A percentile compares a stretch with the other conserved stretches of the same genome.
Conservation (phyloP, 2,329 filamentous ascomycete genomes). For the Ophiosphaerella narmari region DNA sequence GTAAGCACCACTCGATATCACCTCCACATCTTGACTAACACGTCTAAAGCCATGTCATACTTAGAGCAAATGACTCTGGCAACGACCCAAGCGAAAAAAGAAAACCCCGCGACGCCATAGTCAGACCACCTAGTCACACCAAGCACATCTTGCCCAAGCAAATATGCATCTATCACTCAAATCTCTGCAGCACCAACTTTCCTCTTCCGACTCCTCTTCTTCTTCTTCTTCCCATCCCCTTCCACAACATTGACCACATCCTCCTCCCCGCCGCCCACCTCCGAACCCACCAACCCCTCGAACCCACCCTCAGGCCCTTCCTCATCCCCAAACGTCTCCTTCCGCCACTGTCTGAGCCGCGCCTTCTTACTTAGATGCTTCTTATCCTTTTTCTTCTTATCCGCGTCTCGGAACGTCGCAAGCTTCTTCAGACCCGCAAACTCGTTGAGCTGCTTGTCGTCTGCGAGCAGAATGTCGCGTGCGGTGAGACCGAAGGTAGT, state of each 20-base stretch:
- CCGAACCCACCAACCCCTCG: conserved; percentile 23
- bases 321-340: conserved; percentile 67
- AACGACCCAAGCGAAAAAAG: no score
- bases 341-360: conserved; percentile 82
- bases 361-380: conserved; percentile 93
- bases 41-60: no score
- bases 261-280: not conserved
- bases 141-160: no score
- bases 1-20: no score
- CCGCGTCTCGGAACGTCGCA: conserved; percentile 81
- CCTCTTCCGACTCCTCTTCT: conserved; percentile 32
- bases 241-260: conserved; percentile 18
- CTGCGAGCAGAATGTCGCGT: conserved; percentile 87
- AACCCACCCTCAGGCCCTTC: conserved; percentile 56
- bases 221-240: conserved; percentile 29
- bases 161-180: not conserved
- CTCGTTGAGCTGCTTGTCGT: conserved; percentile 83
- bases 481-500: conserved; percentile 87
- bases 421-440: conserved; percentile 95
- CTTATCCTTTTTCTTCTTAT: conserved; percentile 87
- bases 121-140: no score
- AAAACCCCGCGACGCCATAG: no score
- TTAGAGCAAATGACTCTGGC: no score
- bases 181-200: conserved; percentile 15
- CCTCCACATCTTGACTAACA: no score